These are phyloP conservation scores for Annulohypoxylon stygium DNA, from an alignment of 495 filamentous ascomycete genomes.

Conservation along the genomic window DNA sequence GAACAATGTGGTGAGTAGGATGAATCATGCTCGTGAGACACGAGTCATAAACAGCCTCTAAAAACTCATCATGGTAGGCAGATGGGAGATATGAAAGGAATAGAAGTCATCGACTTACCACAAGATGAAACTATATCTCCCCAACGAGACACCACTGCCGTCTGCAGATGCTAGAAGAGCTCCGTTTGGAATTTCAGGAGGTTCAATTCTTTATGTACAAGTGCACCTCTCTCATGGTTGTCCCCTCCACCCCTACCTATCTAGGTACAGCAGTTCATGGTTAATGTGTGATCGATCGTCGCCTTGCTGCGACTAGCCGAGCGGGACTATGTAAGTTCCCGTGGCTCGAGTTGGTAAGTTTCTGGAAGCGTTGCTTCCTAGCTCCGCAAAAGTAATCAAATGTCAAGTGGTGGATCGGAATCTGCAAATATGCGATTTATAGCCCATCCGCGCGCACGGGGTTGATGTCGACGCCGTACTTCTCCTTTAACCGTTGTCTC, in stretches of 20 bases:
- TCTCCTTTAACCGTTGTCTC: slow-evolving; percentile 84
- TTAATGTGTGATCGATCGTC: not conserved
- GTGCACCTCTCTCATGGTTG: slow-evolving; percentile 27
- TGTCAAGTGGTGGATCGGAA: not conserved
- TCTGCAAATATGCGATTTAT: slow-evolving; percentile 43
- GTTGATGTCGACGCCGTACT: slow-evolving; percentile 87
- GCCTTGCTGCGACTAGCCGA: slow-evolving; percentile 1
- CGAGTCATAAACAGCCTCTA: slow-evolving; percentile 66
- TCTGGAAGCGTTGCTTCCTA: not conserved
- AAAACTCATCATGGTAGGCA: slow-evolving; percentile 52
- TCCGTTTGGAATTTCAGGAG: slow-evolving; percentile 40
- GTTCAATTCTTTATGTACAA: slow-evolving; percentile 53
- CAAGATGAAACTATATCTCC: slow-evolving; percentile 1
- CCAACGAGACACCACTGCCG: slow-evolving; percentile 9
- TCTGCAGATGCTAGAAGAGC: not conserved
- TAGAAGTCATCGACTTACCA: slow-evolving; percentile 33
- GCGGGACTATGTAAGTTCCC: not conserved
- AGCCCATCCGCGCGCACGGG: slow-evolving; percentile 49
- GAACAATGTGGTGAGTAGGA: slow-evolving; percentile 61
- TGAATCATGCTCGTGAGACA: slow-evolving; percentile 57
- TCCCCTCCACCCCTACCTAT: slow-evolving; percentile 21
- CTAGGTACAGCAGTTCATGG: slow-evolving; percentile 22
- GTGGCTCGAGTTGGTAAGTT: not conserved
- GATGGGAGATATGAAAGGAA: slow-evolving; percentile 2
- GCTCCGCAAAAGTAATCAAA: not conserved